Base-by-base conservation (phyloP, 2,329 filamentous ascomycete genomes). In the Fusarium sp. region DNA sequence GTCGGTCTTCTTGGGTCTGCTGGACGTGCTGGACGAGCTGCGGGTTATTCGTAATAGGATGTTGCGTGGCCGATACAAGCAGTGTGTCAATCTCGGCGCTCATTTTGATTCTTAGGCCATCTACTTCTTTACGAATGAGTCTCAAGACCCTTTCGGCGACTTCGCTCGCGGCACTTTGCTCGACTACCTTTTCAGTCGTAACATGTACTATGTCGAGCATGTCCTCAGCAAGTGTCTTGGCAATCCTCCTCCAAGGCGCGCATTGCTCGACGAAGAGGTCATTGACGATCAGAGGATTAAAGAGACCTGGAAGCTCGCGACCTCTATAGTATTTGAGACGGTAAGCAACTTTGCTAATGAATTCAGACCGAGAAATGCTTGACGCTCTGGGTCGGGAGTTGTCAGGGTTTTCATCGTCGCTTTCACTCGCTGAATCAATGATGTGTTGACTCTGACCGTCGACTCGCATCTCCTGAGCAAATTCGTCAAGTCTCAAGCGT, bases 251-350 rank as follows among this genome's bases (percentile, higher is more conserved):
- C 91, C 90, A 93, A 0, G 85, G 86, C 12, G 73, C 62, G 1
- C 86, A 90, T 65, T 93, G 90, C 51, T 91, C 85, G 26, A 81
- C 81, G 76, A 93, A 93, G 0, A 93, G 78, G 28, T 91, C 87
- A 0, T 83, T 82, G 1, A 93, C 84, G 15, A 92, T 81, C 60
- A 89, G 77, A 0, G 90, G 87, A 67, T 91, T 91, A 79, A 90
- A 92, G 0, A 84, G 89, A 0, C 90, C 89, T 0, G 89, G 88
- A 0, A 93, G 80, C 75, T 93, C 91, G 10, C 86, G 81, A 5
- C 79, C 80, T n/a, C 78, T 72, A 42, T 48, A 75, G 2, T 72
- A 72, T 10, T 61, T 30, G 59, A 82, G 79, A 11, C 77, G 47
- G 1, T 35, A 15, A 6, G 69, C 63, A 22, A 81, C 73, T 1